Base-by-base conservation (phyloP, 1,284 basidiomycete genomes). In the Meira miltonrushii region DNA sequence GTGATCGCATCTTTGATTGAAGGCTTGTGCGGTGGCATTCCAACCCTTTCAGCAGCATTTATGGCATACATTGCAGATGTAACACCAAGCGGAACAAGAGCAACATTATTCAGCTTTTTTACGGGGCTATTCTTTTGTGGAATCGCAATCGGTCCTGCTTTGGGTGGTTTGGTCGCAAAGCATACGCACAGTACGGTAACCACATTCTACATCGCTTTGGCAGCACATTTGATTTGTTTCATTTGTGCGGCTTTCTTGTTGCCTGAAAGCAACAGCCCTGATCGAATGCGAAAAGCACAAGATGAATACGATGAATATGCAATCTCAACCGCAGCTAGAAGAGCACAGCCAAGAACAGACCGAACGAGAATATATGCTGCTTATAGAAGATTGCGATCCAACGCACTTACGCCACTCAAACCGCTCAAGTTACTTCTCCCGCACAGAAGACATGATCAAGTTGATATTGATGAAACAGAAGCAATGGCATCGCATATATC, bases 1-100 rank as follows among this genome's bases (percentile, higher is more conserved):
- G 80, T 94, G 19, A 66, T 93, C 49, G 88, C 90, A 1, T 88
- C 91, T 0, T 78, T 87, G 33, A 79, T 92, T 28, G 92, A 95
- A 71, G 92, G 92, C 13, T 75, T 87, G 2, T 82, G 92, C 3
- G 92, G 92, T 21, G 90, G 92, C n/a, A 88, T 88, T 83, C 85
- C 88, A 5, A 88, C 89, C 0, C 80, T 92, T 10, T 85, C 87
- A 61, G 86, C 88, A 1, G 86, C 88, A 0, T 85, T 86, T 43
- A 86, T 88, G 37, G 89, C 92, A 1, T 96, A 92, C 75, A 82
- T 90, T 37, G 65, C 77, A 0, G 74, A 77, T 28, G 68, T 70
- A 4, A 75, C 74, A 5, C 67, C 71, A 1, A 63, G 61, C 39
- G 71, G 75, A 17, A 72, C 74, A 0, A 61, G 73, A 10, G 70